Conservation (phyloP, 2,329 filamentous ascomycete species). For the Lecanicillium sp. region DNA sequence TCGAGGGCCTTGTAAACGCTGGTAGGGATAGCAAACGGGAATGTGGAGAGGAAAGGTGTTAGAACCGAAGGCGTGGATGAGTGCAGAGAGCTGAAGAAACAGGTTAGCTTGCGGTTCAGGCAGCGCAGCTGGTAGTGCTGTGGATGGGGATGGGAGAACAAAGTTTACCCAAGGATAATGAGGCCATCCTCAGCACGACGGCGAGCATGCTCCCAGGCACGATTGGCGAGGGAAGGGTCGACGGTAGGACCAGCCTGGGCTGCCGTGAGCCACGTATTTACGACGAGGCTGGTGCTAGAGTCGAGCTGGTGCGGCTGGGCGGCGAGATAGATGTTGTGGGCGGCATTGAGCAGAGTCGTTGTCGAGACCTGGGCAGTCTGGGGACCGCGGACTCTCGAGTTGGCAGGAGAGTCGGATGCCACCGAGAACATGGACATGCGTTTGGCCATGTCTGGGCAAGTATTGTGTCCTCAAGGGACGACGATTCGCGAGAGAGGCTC, state of each 20-base stretch:
- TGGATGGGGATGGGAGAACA: too few relatives aligned
- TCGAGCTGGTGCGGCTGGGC: conserved; percentile 81
- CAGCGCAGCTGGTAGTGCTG: background rate
- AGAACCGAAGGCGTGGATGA: conserved; percentile 80
- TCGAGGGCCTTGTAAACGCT: conserved; percentile 72
- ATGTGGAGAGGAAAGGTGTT: conserved; percentile 67
- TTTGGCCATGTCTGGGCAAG: conserved; percentile 43
- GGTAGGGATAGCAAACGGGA: conserved; percentile 72
- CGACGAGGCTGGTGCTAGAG: conserved; percentile 80
- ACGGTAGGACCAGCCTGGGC: conserved; percentile 65
- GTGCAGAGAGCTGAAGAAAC: conserved; percentile 65
- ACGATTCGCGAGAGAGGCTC: conserved; percentile 14
- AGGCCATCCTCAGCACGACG: conserved; percentile 93
- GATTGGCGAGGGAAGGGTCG: conserved; percentile 67
- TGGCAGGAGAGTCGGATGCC: conserved; percentile 54
- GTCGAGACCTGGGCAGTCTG: conserved; percentile 79
- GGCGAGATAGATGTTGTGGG: conserved; percentile 82
- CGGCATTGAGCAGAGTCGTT: conserved; percentile 82
- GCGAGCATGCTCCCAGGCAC: conserved; percentile 94
- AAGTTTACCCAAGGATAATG: conserved; percentile 72
- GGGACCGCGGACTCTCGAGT: conserved; percentile 51
- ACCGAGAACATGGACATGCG: conserved; percentile 64
- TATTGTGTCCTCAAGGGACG: conserved; percentile 31
- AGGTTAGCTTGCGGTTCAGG: conserved; percentile 11
- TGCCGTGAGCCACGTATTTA: conserved; percentile 92